Base-by-base conservation (phyloP, 805 yeast species). In the Saccharomyces mikatae region DNA sequence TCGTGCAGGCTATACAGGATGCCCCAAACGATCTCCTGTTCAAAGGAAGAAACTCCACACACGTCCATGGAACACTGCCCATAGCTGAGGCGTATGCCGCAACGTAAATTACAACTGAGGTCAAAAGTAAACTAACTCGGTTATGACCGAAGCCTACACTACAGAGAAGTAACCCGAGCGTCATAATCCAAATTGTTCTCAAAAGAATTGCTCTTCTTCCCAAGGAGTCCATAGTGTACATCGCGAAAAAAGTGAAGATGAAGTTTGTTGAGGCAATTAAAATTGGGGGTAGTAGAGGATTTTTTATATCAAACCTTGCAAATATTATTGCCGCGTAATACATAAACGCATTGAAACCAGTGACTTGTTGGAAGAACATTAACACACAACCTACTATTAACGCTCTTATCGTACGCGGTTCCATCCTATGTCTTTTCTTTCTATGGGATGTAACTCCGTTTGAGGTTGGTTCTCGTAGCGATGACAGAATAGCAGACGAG, bases 321-420 rank as follows among this genome's bases (percentile, higher is more conserved):
- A 82, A 81, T 48, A 82, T 76, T 13, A 83, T 74, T 9, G 85
- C 79, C 5, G 83, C 80, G 61, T 81, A 82, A 67, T 81, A 82
- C 78, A 82, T 80, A 62, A 82, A 80, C 46, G 83, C 81, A 68
- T 81, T 81, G 64, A 80, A 78, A 53, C 86, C 86, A n/a, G 81
- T 75, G 51, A 77, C 72, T 66, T 82, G 86, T 63, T 82, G 86
- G 58, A 80, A 75, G 57, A 80, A 73, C 75, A 81, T 72, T 47
- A 82, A 66, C 21, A 78, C 77, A 59, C 80, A 76, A 3, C 83
- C 74, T 10, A 82, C 78, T 48, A 76, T 57, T 5, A 76, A 58
- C 0, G 79, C 79, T 51, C 75, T 66, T 46, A 62, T 67, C 22
- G 74, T 78, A 29, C 62, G 59, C 13, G 68, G 59, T 50, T 68